Percentiles rank a stretch among this genome's conserved stretches.
Evolutionary conservation across 768 basidiomycete genomes (phyloP).

Genomic region (Phlebiopsis gigantea): DNA sequence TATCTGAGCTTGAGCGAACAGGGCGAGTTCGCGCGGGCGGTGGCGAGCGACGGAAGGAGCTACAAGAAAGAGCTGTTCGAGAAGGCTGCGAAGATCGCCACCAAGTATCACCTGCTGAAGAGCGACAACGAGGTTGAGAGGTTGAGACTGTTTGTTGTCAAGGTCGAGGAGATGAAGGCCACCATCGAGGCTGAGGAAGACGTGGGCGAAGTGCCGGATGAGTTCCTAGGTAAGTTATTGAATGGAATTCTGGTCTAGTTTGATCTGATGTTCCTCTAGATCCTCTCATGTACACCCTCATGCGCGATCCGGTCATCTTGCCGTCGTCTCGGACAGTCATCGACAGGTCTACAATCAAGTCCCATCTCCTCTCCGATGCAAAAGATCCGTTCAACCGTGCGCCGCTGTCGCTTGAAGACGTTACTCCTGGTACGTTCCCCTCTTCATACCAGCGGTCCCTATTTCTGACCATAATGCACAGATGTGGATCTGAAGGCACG

Average conservation of each 20-base stretch:
- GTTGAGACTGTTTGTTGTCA: constrained; percentile 63
- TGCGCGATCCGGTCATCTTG: constrained; percentile 91
- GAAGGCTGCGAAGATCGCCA: constrained; percentile 61
- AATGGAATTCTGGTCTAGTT: too few species aligned
- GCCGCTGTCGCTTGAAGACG: constrained; percentile 75
- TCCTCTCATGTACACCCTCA: constrained; percentile 85
- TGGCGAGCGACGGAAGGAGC: constrained; percentile 92
- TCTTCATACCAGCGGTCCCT: not conserved
- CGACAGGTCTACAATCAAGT: constrained; percentile 91
- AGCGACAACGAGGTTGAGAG: constrained; percentile 69
- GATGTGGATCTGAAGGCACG: constrained; percentile 41
- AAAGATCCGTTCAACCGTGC: constrained; percentile 95
- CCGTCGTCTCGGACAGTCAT: constrained; percentile 77
- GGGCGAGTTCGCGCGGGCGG: constrained; percentile 73
- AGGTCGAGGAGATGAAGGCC: constrained; percentile 81
- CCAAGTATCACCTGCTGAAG: constrained; percentile 56
- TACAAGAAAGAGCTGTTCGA: constrained; percentile 84
- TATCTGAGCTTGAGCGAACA: constrained; percentile 85
- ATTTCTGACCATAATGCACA: constrained; percentile 19
- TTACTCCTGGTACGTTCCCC: constrained; percentile 61
- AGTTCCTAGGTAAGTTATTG: constrained; percentile 74
- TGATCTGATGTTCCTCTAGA: constrained; percentile 43
- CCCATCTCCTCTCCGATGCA: constrained; percentile 84
- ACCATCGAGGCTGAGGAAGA: constrained; percentile 86
- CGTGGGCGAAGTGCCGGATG: constrained; percentile 89